phyloP scores from a whole-genome alignment of 768 basidiomycete genomes.

The Tulasnella calospora region DNA sequence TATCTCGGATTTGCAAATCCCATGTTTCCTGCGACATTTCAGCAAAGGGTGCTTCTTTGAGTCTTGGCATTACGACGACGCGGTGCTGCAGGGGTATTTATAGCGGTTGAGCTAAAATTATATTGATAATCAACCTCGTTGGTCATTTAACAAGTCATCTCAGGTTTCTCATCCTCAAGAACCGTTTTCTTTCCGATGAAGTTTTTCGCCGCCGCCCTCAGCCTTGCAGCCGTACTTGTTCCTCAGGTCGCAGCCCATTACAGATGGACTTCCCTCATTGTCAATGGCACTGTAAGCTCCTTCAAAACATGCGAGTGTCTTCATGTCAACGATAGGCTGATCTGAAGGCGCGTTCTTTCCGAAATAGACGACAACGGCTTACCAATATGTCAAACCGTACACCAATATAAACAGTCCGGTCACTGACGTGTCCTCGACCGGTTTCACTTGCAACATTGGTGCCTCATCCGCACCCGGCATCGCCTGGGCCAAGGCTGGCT shows the following conservation, averaged over 20 bases:
- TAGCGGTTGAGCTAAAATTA: background rate
- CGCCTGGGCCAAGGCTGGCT: background rate
- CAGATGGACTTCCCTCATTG: slow-evolving; percentile 13
- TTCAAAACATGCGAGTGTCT: background rate
- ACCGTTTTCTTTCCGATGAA: background rate
- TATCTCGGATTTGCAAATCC: background rate
- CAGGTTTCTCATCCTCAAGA: background rate
- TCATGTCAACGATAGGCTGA: no score
- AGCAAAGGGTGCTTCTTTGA: background rate
- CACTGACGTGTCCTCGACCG: background rate
- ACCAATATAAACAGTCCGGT: slow-evolving; percentile 21
- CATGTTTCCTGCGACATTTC: background rate
- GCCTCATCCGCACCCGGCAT: background rate
- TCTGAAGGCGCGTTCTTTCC: background rate
- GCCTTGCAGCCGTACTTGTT: background rate
- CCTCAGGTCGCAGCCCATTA: slow-evolving; percentile 12
- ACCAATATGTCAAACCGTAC: slow-evolving; percentile 17
- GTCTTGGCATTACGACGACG: background rate
- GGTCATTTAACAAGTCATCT: background rate
- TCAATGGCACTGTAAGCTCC: slow-evolving; percentile 8
- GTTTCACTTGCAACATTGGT: slow-evolving; percentile 11
- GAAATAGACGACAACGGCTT: background rate
- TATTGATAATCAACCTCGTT: background rate
- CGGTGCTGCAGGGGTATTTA: background rate
- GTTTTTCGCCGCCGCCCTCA: background rate